Evolutionary conservation across 2,329 filamentous ascomycete genomes (phyloP), one percentile per base, ranked within the genome.

Genomic region (Neoarthrinium moseri): DNA sequence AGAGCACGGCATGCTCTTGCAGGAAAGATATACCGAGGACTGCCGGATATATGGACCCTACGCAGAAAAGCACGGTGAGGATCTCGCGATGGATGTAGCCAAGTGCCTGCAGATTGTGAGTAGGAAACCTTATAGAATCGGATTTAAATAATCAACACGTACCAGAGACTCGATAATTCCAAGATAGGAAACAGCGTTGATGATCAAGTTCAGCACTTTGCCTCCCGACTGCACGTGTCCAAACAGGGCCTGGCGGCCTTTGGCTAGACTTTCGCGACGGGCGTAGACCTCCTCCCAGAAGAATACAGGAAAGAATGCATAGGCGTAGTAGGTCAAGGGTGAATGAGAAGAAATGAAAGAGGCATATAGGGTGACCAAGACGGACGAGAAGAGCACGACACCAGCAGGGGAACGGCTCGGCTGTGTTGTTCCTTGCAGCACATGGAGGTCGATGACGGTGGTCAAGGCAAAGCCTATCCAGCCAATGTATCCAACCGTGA

Each of bases 241-340:
- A 53, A 96, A 84, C 7, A 97, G 71, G 40, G 80, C 75, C 51
- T 76, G 77, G 42, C 78, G 75, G 3, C 91, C 91, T 51, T 83
- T 77, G 5, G 70, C 59, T 11, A 96, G 66, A 33, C 88, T 88
- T 36, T 77, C 74, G 46, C 91, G 80, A 22, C 87, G 82, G 3
- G 89, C 88, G 65, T 86, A 92, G 0, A 96, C 89, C 60, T 96
- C 91, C 66, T 96, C 92, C 94, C 94, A 99, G 70, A 99, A 97
- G 47, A 89, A 80, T 3, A 96, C 84, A 0, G 94, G 94, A 65
- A 99, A 99, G 56, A 95, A 80, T 1, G 86, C 88, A 63, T 99
- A 99, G 2, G 83, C 81, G 60, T 97, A 99, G 65, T 99, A 99
- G 3, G 88, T 86, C 47, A 75, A 63, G 0, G 92, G 87, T 2